Conservation (phyloP, 2,329 filamentous ascomycete species). For the Pseudopyricularia javanii region DNA sequence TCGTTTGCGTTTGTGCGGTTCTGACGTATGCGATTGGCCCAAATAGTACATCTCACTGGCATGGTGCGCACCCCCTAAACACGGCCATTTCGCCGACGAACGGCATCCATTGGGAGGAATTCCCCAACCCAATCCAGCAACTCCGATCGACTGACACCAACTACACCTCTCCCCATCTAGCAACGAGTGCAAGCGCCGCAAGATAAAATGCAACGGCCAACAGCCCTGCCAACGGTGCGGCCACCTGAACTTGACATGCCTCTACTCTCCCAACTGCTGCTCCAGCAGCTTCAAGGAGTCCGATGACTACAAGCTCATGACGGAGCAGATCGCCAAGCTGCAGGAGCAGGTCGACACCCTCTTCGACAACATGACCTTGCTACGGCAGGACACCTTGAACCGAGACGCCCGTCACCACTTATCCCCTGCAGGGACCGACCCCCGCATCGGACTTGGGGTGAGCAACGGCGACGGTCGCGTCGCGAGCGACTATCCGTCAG, state of each 20-base stretch:
- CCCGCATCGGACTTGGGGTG: conserved; percentile 8
- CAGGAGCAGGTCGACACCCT: conserved; percentile 78
- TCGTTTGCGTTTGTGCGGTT: too few relatives aligned
- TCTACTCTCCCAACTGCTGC: conserved; percentile 56
- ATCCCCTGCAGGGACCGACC: conserved; percentile 16
- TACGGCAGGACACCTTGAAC: conserved; percentile 44
- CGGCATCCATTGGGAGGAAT: background rate
- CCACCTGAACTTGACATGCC: conserved; percentile 52
- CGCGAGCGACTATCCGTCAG: background rate
- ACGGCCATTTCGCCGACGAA: background rate
- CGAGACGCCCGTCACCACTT: conserved; percentile 24
- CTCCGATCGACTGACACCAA: background rate
- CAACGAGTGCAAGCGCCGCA: conserved; percentile 64
- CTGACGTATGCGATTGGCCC: too few relatives aligned
- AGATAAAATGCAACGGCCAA: conserved; percentile 64
- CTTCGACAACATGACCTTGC: conserved; percentile 55
- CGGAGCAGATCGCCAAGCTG: conserved; percentile 57
- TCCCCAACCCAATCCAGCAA: conserved; percentile 3
- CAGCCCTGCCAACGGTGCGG: conserved; percentile 56
- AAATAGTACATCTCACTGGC: background rate
- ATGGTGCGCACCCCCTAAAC: background rate
- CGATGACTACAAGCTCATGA: conserved; percentile 79
- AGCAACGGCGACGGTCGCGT: background rate
- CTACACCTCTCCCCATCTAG: conserved; percentile 19
- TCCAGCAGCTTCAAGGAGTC: conserved; percentile 81